Conservation (phyloP, 345 rosid species). For the Corymbia maculata region DNA sequence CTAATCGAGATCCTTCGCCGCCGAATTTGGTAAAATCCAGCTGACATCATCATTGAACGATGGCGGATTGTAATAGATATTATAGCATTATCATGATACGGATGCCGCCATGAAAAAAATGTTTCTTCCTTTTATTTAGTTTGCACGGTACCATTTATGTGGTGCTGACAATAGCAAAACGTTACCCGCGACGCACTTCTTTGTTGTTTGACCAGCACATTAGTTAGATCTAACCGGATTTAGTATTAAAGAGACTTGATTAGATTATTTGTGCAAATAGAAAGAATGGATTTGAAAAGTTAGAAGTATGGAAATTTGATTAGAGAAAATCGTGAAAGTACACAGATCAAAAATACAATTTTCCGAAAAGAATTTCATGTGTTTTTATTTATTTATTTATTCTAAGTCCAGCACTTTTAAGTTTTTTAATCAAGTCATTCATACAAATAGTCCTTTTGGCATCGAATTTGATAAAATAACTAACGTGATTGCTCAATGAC, state of each 20-base stretch:
- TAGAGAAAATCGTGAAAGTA: neutral
- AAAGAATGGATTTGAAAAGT: neutral
- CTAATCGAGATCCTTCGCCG: neutral
- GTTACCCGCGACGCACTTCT: fast-evolving
- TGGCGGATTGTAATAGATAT: neutral
- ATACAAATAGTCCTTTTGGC: too few relatives aligned
- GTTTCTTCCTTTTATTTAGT: neutral
- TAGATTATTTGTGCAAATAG: neutral
- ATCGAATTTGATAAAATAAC: too few relatives aligned
- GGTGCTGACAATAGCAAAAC: neutral
- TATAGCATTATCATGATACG: neutral
- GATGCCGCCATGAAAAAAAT: neutral
- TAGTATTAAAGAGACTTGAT: neutral
- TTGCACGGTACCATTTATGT: neutral
- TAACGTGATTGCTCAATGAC: too few relatives aligned
- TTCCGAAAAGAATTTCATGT: neutral
- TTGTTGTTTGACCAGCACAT: fast-evolving
- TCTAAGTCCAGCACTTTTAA: too few relatives aligned
- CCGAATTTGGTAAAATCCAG: neutral
- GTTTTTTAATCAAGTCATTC: too few relatives aligned
- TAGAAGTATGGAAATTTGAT: neutral
- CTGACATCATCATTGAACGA: neutral
- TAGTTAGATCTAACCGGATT: neutral
- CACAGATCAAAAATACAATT: neutral
- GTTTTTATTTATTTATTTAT: too few relatives aligned